These are phyloP conservation scores for Chlorophyllum brunneum DNA, from an alignment of 768 basidiomycete species.

Conservation along the genomic window DNA sequence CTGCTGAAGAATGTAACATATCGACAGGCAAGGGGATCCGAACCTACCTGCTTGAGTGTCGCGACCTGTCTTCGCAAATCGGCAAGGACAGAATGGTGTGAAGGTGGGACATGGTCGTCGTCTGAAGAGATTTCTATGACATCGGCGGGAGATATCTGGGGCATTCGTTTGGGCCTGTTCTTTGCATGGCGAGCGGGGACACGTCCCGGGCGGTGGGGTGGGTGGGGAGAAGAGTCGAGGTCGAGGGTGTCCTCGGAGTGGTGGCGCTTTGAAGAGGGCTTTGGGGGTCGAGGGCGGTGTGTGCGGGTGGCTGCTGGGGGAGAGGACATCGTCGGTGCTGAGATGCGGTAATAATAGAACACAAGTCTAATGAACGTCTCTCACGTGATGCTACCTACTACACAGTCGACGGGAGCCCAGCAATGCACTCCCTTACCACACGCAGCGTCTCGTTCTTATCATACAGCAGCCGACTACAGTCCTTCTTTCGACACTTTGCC, in stretches of 20 bases:
- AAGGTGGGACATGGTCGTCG: constrained; percentile 32
- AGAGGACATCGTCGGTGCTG: background rate
- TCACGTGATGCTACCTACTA: constrained; percentile 14
- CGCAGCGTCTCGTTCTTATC: constrained; percentile 52
- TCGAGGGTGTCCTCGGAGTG: constrained; percentile 19
- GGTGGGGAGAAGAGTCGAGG: constrained; percentile 15
- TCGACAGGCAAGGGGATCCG: background rate
- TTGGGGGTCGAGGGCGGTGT: constrained; percentile 2
- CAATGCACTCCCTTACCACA: constrained; percentile 50
- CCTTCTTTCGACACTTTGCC: constrained; percentile 42
- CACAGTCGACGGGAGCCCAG: constrained; percentile 37
- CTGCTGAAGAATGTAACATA: constrained; percentile 16
- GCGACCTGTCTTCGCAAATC: constrained; percentile 38
- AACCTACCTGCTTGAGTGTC: constrained; percentile 40
- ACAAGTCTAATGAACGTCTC: background rate
- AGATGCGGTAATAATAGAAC: constrained; percentile 2
- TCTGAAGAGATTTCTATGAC: constrained; percentile 59
- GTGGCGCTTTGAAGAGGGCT: constrained; percentile 22
- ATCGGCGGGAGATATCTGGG: constrained; percentile 24
- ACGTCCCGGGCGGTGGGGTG: constrained; percentile 10
- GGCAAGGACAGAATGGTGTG: constrained; percentile 19
- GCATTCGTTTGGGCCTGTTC: constrained; percentile 14
- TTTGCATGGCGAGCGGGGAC: constrained; percentile 3
- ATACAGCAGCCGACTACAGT: constrained; percentile 49
- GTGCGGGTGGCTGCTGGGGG: background rate